Evolutionary conservation across 2,329 filamentous ascomycete genomes (phyloP).

Genomic region (Aulographum hederae): DNA sequence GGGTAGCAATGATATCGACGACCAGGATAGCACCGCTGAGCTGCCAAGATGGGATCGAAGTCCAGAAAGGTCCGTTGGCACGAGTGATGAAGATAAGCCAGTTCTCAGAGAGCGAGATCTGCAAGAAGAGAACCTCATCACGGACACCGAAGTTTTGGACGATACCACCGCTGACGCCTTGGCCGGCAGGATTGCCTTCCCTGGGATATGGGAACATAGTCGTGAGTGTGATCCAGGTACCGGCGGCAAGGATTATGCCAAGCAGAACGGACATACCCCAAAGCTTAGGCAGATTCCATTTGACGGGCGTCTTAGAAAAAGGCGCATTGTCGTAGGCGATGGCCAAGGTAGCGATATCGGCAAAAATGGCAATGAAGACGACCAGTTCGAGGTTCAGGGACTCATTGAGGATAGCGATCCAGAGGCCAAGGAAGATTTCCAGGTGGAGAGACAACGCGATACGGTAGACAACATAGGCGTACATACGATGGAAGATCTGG

Average conservation of each 20-base stretch:
- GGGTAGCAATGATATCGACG: slow-evolving; percentile 68
- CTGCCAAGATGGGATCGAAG: slow-evolving; percentile 75
- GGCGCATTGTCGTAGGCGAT: slow-evolving; percentile 90
- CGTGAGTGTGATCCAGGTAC: slow-evolving; percentile 77
- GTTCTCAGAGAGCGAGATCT: slow-evolving; percentile 83
- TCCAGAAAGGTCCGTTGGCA: slow-evolving; percentile 86
- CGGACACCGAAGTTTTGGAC: slow-evolving; percentile 75
- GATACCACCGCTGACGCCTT: slow-evolving; percentile 57
- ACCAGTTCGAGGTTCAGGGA: slow-evolving; percentile 73
- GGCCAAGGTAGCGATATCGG: slow-evolving; percentile 77
- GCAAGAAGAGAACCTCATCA: slow-evolving; percentile 71
- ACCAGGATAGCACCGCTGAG: slow-evolving; percentile 58
- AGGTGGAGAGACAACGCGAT: slow-evolving; percentile 82
- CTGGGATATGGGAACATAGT: slow-evolving; percentile 47
- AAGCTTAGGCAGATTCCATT: slow-evolving; percentile 88
- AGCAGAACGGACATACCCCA: slow-evolving; percentile 85
- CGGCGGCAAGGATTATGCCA: slow-evolving; percentile 61
- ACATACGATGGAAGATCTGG: slow-evolving; percentile 95
- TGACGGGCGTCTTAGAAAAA: slow-evolving; percentile 70
- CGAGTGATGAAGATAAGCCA: slow-evolving; percentile 95
- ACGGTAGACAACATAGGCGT: slow-evolving; percentile 89
- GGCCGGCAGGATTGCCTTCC: slow-evolving; percentile 11
- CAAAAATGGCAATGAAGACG: slow-evolving; percentile 90
- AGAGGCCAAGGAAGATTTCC: slow-evolving; percentile 79
- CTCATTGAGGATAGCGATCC: slow-evolving; percentile 76